Base-by-base conservation (phyloP, 352 stramenopile genomes). In the Globisporangium barbulae region DNA sequence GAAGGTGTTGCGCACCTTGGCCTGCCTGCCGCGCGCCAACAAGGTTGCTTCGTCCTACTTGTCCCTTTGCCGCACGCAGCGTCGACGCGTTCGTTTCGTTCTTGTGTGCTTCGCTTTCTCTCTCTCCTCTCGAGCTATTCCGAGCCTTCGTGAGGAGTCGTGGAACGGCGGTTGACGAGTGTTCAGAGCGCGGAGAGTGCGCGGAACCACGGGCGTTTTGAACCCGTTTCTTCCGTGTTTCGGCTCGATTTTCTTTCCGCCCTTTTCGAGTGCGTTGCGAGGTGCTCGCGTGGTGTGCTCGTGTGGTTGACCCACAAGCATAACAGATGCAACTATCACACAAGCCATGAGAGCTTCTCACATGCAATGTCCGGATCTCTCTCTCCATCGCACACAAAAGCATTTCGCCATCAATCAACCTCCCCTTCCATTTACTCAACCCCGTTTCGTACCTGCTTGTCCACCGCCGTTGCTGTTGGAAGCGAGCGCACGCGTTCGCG, bases 101-200 rank as follows among this genome's bases (percentile, higher is more conserved):
- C 7, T 54, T 54, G 39, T n/a, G 35, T 45, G 39, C 39, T 45
- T 45, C 15, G 13, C 39, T 10, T 21, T 19, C 41, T 47, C 41
- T 47, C 17, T 8, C 17, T 47, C 17, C 41, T 47, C 41, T 48
- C 42, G 17, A 22, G 42, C 42, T 48, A 48, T 48, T 48, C 12
- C 35, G 35, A 15, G 35, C 35, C 9, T 5, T 41, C 35, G 7
- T 41, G 9, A 4, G 0, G 41, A 21, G 37, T 44, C 13, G 37
- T n/a, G 39, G 39, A 45, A 15, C 39, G 39, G 39, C 42, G 42
- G 42, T 48, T 48, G 42, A 21, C 22, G 22, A 54, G 48, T 54
- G 48, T 54, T 37, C 48, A 54, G 48, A 31, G 48, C 25, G 48
- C 48, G 48, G 48, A n/a, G 48, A 25, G 21, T 54, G 48, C 48